Base-by-base conservation (phyloP, 805 yeast genomes). In the Wickerhamomyces sydowiorum region DNA sequence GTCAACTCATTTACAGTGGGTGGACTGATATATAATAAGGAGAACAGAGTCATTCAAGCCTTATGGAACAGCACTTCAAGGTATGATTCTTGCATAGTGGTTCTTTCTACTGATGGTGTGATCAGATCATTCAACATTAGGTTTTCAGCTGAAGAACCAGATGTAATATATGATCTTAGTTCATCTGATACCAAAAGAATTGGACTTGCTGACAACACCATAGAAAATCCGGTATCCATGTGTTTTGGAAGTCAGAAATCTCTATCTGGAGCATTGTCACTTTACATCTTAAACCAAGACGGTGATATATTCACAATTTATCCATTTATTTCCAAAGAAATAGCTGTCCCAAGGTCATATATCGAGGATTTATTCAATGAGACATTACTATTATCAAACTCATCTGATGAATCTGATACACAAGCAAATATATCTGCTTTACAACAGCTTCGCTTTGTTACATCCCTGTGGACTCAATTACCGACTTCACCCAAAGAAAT, bases 281-380 rank as follows among this genome's bases (percentile, higher is more conserved):
- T 84, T 18, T 78, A 73, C 51, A 54, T 81, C 8, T 51, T 78
- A 40, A 72, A 72, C 9, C 54, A 62, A 9, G 83, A 78, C 40
- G 79, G 82, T 13, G 86, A 83, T 47, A 45, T 85, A 1, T 81
- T 72, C 51, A 65, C 73, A 1, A 61, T 84, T 3, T 77, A 73
- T 47, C 93, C 93, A n/a, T 81, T 80, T 55, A 51, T 75, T 18
- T 87, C 90, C 0, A 45, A 56, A 1, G 57, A 65, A 21, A 50
- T 78, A 22, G 57, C 68, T 1, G 65, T 70, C n/a, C 39, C 69
- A 1, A 47, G 56, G 28, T 44, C 51, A 2, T 60, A 64, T 50
- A 40, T 66, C 5, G 59, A 60, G 42, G 52, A 48, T 4, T 39
- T 63, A 2, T 50, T 68, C n/a, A 64, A 66, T 45, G 54, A 60